Conservation (phyloP, 257 asterid species). For the Rubia yunnanensis region DNA sequence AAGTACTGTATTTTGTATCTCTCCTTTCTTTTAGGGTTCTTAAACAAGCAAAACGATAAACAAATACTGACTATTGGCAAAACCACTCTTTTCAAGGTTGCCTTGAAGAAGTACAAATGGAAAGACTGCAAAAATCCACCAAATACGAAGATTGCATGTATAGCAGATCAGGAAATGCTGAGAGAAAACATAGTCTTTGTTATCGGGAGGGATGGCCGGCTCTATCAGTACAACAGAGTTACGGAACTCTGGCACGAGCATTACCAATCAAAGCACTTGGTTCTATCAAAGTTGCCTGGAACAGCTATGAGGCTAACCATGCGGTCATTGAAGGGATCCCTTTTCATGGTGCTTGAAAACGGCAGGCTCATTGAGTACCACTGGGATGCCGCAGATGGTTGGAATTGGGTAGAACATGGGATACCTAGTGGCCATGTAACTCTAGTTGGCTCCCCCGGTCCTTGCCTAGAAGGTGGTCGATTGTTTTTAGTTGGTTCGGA, state of each 20-base stretch:
- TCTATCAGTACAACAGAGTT: conserved; percentile 80
- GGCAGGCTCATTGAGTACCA: conserved; percentile 75
- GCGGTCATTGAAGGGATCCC: conserved; percentile 47
- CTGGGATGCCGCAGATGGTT: conserved; percentile 54
- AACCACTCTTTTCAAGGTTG: conserved; percentile 38
- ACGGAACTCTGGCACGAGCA: conserved; percentile 77
- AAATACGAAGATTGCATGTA: conserved; percentile 43
- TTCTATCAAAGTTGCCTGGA: conserved; percentile 57
- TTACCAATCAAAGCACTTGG: conserved; percentile 72
- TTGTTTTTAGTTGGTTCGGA: conserved; percentile 66
- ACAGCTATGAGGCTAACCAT: conserved; percentile 45
- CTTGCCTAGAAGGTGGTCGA: conserved; percentile 51
- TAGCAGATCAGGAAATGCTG: conserved; percentile 72
- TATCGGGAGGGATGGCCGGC: conserved; percentile 47
- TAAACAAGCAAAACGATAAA: neutral
- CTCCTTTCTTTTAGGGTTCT: too few relatives aligned
- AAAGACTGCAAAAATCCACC: conserved; percentile 69
- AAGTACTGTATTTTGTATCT: too few relatives aligned
- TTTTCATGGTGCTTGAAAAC: conserved; percentile 63
- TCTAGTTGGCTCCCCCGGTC: conserved; percentile 78
- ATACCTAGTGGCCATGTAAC: conserved; percentile 44
- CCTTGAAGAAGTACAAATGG: conserved; percentile 79
- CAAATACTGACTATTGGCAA: neutral
- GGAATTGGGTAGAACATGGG: conserved; percentile 94
- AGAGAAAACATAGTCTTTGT: conserved; percentile 65